Base-by-base conservation (phyloP, 768 basidiomycete species). In the Rhizopogon vinicolor region DNA sequence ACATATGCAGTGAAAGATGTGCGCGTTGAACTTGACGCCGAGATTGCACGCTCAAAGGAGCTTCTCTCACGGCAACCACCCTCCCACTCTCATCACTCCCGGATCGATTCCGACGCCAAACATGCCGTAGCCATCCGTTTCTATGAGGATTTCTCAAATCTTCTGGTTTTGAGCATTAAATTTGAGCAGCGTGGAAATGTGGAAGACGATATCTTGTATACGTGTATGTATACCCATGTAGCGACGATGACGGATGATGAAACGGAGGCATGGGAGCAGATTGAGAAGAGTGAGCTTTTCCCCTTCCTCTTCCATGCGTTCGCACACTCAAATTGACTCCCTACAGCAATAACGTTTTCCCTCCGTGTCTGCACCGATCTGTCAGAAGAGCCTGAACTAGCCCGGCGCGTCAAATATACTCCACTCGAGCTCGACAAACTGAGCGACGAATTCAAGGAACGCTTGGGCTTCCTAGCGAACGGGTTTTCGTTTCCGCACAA, bases 71-170 rank as follows among this genome's bases (percentile, higher is more conserved):
- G 80, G 51, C 66, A 73, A 6, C 66, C 74, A 31, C 70, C 71
- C 19, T 50, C 62, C 22, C 72, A 73, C 49, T 58, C 71, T 50
- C 73, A 75, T 13, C 42, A 65, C 18, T 65, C 67, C 29, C 72
- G 73, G 55, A 52, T 68, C 44, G 77, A 82, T 22, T 2, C 19
- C 22, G 83, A 86, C 58, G 81, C 82, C 6, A 85, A 85, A 65
- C 78, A 82, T 60, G 71, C 74, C 3, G 74, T 78, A 63, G 78
- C 86, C 42, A 78, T 93, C 61, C 77, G 76, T 50, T 81, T 95
- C 58, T 96, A 96, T 65, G 91, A 94, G 68, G 91, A 94, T 63
- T 69, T 92, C 59, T 92, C 91, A 1, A 91, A 93, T 62, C 72
- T 95, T 22, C 75, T 91, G 40, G 78, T 95, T 22, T 75, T 81